phyloP scores from a whole-genome alignment of 768 basidiomycete species.

The Boletus pseudo-olivaceus region DNA sequence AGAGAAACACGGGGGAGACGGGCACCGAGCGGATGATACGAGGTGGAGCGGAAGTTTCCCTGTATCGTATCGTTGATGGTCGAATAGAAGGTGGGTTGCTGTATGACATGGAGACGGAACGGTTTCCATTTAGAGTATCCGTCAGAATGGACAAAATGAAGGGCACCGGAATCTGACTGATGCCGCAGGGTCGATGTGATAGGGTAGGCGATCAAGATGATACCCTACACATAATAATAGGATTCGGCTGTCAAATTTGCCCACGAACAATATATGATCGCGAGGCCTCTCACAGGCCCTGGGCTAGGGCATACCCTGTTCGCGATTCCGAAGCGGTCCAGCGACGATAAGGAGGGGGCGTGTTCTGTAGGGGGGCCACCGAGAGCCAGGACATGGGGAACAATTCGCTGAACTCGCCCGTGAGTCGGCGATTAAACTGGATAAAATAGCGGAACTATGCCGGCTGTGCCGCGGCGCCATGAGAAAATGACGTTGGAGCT shows the following conservation, averaged over 20 bases:
- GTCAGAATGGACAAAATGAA: constrained; percentile 21
- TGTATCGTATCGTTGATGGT: constrained; percentile 13
- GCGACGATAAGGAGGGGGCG: constrained; percentile 1
- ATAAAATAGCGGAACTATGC: constrained; percentile 14
- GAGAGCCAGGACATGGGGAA: too few species aligned
- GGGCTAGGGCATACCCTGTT: constrained; percentile 23
- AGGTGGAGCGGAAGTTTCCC: constrained; percentile 8
- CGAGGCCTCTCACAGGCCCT: constrained; percentile 14
- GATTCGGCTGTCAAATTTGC: constrained; percentile 2
- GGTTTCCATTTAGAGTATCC: constrained; percentile 19
- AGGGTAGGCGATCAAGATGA: constrained; percentile 37
- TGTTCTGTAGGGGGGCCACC: too few species aligned
- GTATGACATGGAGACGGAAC: constrained; percentile 22
- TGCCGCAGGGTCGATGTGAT: constrained; percentile 35
- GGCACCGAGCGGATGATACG: neutral
- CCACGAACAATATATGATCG: constrained; percentile 18
- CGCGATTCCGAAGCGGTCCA: constrained; percentile 12
- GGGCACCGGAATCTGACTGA: constrained; percentile 32
- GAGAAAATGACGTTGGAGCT: constrained; percentile 22
- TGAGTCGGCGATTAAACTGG: constrained; percentile 32
- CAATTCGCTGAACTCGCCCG: constrained; percentile 16
- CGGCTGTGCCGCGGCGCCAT: constrained; percentile 29
- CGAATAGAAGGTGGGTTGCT: constrained; percentile 17
- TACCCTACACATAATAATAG: constrained; percentile 23
- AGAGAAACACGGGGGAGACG: neutral